phyloP scores from a whole-genome alignment of 1,284 basidiomycete species.

The Marasmius oreades region DNA sequence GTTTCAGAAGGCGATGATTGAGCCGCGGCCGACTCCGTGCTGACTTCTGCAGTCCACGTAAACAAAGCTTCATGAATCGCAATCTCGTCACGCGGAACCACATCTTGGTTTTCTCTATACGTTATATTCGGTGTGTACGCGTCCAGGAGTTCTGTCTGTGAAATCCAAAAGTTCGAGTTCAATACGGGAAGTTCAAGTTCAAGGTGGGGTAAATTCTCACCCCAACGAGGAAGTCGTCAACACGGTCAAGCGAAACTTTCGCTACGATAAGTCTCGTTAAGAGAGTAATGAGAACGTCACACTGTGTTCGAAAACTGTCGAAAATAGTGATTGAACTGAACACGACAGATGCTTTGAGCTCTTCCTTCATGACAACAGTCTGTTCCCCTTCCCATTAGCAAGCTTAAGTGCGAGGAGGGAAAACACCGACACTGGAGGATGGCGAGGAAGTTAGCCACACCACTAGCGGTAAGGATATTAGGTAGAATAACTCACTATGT shows the following conservation, averaged over 20 bases:
- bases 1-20: no score
- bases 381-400: slow-evolving; percentile 14
- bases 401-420: neutral
- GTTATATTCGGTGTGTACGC: slow-evolving; percentile 32
- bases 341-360: slow-evolving; percentile 35
- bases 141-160: slow-evolving; percentile 57
- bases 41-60: slow-evolving; percentile 35
- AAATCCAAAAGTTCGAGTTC: neutral
- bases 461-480: neutral
- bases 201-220: slow-evolving; percentile 13
- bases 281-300: slow-evolving; percentile 34
- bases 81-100: slow-evolving; percentile 27
- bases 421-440: no score
- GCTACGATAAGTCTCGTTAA: slow-evolving; percentile 24
- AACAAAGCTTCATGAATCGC: slow-evolving; percentile 42
- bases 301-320: slow-evolving; percentile 34
- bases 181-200: neutral
- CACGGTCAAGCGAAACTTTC: slow-evolving; percentile 48
- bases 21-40: neutral
- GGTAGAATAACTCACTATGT: slow-evolving; percentile 37
- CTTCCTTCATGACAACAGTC: slow-evolving; percentile 37
- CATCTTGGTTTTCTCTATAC: slow-evolving; percentile 13
- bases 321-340: slow-evolving; percentile 42
- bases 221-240: slow-evolving; percentile 43
- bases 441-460: neutral